Percentiles rank a stretch among this genome's conserved stretches.
Conservation (phyloP, 371 early-diverging fungal genomes). For the Fennellomyces sp. region DNA sequence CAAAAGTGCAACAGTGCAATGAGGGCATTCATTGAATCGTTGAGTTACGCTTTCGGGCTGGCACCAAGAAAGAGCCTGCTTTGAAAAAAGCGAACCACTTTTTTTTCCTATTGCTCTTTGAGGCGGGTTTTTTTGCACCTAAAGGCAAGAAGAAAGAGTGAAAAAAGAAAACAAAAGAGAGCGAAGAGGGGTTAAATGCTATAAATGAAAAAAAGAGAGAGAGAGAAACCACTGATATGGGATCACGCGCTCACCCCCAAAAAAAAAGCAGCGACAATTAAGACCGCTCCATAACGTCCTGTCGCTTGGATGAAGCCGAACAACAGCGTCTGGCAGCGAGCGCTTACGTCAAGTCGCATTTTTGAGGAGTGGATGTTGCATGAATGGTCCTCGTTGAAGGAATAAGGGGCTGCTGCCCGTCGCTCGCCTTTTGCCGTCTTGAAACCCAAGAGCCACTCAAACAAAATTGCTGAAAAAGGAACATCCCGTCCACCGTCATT, state of each 20-base stretch:
- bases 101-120: conserved; percentile 7
- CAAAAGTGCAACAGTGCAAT: conserved; percentile 60
- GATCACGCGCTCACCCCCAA: background rate
- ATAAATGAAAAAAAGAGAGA: background rate
- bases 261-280: no score
- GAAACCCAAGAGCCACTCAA: background rate
- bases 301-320: no score
- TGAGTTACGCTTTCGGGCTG: conserved; percentile 1
- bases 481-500: background rate
- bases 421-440: background rate
- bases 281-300: no score
- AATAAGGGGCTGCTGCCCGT: no score
- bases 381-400: no score
- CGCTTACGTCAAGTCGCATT: no score
- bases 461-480: conserved; percentile 3
- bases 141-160: background rate
- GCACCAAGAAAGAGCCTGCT: conserved; percentile 3
- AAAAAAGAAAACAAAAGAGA: background rate
- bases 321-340: no score
- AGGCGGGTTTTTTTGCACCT: background rate
- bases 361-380: no score
- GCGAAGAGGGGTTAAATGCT: background rate
- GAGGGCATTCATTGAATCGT: conserved; percentile 48
- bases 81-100: conserved; percentile 3
- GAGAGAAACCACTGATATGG: background rate